Evolutionary conservation across 352 stramenopile genomes (phyloP).

Genomic region (Aphanomyces astaci): DNA sequence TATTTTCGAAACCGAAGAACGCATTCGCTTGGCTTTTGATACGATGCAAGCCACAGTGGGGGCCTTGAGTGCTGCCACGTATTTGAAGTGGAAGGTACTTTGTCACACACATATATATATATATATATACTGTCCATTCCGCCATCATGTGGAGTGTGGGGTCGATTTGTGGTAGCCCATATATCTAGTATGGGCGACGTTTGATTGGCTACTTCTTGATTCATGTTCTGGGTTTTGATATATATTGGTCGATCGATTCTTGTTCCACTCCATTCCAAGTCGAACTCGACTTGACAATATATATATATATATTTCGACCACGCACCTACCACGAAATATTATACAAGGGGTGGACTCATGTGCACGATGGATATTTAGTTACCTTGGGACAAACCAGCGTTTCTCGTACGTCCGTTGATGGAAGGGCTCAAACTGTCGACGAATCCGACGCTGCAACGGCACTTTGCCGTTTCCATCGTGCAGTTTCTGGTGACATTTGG

Average conservation of each 20-base stretch:
- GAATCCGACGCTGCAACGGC: slow-evolving; percentile 33
- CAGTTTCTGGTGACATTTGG: slow-evolving; percentile 49
- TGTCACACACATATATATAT: neutral
- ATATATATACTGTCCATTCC: neutral
- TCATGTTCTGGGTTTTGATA: no score
- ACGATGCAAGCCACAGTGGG: slow-evolving; percentile 18
- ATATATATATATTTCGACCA: no score
- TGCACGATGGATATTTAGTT: no score
- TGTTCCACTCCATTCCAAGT: no score
- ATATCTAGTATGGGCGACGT: no score
- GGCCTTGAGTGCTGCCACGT: neutral
- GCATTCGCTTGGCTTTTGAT: slow-evolving; percentile 47
- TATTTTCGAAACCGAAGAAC: slow-evolving; percentile 67
- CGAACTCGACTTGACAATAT: no score
- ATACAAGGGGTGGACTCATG: no score
- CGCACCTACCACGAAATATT: no score
- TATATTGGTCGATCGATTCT: no score
- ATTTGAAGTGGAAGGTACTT: neutral
- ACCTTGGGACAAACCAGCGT: slow-evolving; percentile 52
- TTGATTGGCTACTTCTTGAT: no score
- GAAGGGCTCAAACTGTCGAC: slow-evolving; percentile 63
- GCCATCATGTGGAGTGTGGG: no score
- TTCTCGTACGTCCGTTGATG: slow-evolving; percentile 75
- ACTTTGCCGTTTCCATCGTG: slow-evolving; percentile 46
- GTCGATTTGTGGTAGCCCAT: no score